phyloP scores from a whole-genome alignment of 768 basidiomycete genomes.

The Kwoniella europaea region DNA sequence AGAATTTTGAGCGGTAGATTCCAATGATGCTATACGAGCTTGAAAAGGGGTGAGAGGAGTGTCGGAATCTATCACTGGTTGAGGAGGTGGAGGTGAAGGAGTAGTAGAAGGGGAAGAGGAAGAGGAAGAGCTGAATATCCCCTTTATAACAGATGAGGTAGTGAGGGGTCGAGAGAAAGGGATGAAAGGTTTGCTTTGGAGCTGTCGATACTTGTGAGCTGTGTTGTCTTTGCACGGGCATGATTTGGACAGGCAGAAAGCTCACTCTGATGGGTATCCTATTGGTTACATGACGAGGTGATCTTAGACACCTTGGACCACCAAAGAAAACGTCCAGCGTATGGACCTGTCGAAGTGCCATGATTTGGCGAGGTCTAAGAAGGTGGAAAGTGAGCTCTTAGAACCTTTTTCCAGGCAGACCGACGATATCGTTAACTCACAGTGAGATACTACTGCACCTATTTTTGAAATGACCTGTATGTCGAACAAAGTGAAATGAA shows the following conservation, averaged over 20 bases:
- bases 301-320: not conserved
- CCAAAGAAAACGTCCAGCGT: not conserved
- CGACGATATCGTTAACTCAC: no score
- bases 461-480: no score
- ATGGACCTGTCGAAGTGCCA: conserved; percentile 2
- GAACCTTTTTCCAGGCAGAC: no score
- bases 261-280: not conserved
- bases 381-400: no score
- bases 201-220: no score
- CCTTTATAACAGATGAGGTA: not conserved
- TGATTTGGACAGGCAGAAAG: not conserved
- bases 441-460: no score
- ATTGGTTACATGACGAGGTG: not conserved
- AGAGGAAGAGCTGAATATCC: conserved; percentile 5
- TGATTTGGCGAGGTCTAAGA: not conserved
- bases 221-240: no score
- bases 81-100: conserved; percentile 11
- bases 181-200: not conserved
- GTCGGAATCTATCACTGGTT: conserved; percentile 17
- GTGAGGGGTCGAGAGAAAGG: conserved; percentile 9
- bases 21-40: conserved; percentile 46
- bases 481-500: no score
- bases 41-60: conserved; percentile 44
- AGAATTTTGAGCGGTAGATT: conserved; percentile 41
- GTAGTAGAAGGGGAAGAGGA: conserved; percentile 1